Conservation (phyloP, 371 early-diverging fungal species). For the Nematocida ausubeli region DNA sequence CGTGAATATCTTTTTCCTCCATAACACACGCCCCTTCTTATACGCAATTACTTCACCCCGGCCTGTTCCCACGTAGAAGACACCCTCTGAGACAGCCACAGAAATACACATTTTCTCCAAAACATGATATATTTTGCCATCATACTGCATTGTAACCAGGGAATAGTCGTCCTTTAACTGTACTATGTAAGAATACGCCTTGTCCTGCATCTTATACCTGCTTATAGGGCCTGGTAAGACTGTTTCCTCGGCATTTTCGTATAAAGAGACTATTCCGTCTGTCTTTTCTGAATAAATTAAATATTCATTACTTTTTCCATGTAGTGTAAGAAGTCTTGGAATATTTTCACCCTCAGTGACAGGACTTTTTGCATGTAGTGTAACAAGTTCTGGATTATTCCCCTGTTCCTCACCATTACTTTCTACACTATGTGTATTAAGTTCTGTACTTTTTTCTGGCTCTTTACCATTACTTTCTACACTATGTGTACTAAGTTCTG, state of each 20-base stretch:
- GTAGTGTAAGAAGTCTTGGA: background rate
- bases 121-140: background rate
- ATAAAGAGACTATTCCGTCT: background rate
- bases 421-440: background rate
- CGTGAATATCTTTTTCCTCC: conserved; percentile 33
- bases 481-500: background rate
- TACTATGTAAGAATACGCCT: conserved; percentile 4
- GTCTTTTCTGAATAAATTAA: background rate
- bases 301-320: background rate
- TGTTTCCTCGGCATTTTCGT: background rate
- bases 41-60: conserved; percentile 28
- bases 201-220: background rate
- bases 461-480: background rate
- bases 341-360: background rate
- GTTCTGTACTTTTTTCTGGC: background rate
- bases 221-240: conserved; percentile 8
- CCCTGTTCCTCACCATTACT: background rate
- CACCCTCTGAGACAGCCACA: background rate
- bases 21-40: conserved; percentile 18
- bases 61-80: conserved; percentile 30
- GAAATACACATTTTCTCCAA: conserved; percentile 31
- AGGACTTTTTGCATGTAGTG: background rate
- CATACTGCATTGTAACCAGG: conserved; percentile 1
- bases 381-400: background rate
- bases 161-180: conserved; percentile 32